Evolutionary conservation across 2,329 filamentous ascomycete species (phyloP).

Genomic region (Cordyceps farinosa): DNA sequence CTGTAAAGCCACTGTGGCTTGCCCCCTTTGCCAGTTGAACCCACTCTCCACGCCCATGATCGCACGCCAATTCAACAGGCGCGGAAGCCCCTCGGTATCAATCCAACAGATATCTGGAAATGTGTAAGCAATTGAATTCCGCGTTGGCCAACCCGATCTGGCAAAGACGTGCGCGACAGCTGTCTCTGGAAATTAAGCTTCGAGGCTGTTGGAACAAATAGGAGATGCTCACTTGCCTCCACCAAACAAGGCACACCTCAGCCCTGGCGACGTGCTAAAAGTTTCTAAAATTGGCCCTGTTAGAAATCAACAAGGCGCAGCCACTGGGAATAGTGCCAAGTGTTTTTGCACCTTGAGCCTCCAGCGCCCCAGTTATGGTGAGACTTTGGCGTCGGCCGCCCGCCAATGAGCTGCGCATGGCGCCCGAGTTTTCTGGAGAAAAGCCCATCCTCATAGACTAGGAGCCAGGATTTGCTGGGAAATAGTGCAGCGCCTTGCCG

Average conservation of each 20-base stretch:
- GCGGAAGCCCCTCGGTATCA: no score
- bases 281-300: not conserved
- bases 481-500: not conserved
- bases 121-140: no score
- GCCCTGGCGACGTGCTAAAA: not conserved
- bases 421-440: not conserved
- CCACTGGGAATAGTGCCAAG: not conserved
- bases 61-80: no score
- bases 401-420: not conserved
- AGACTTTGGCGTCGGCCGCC: not conserved
- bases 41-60: no score
- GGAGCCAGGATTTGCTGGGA: not conserved
- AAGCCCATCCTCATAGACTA: not conserved
- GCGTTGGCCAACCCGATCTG: not conserved
- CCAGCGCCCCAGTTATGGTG: conserved; percentile 6
- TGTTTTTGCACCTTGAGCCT: not conserved
- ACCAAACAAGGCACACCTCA: not conserved
- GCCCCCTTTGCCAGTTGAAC: not conserved
- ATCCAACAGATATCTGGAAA: no score
- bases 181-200: not conserved
- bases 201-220: not conserved
- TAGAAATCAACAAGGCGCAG: not conserved
- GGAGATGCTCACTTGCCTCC: not conserved
- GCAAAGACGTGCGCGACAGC: not conserved
- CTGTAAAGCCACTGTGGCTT: not conserved